Evolutionary conservation across 768 basidiomycete genomes (phyloP).

Genomic region (Polyporus arcularius): DNA sequence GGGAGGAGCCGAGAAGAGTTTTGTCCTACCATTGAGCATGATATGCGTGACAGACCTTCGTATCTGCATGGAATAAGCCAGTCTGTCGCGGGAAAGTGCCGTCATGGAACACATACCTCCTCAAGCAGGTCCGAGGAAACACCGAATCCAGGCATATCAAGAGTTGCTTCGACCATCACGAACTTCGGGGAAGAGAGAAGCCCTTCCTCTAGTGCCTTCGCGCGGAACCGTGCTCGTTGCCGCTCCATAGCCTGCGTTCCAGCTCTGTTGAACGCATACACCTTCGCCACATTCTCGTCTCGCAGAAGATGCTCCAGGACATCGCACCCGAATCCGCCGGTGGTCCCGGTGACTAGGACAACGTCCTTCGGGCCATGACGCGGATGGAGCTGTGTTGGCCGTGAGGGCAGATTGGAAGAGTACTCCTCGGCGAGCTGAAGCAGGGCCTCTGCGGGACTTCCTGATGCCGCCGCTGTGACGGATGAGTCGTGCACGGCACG

Average conservation of each 20-base stretch:
- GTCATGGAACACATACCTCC: conserved; percentile 6
- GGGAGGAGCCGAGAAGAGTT: background rate
- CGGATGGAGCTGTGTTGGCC: background rate
- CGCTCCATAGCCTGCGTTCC: conserved; percentile 19
- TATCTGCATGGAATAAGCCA: background rate
- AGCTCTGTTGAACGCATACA: conserved; percentile 26
- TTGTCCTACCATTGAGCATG: conserved; percentile 13
- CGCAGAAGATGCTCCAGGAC: conserved; percentile 7
- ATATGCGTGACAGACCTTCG: conserved; percentile 10
- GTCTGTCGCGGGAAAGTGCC: background rate
- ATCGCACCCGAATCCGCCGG: conserved; percentile 12
- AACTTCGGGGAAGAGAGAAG: conserved; percentile 34
- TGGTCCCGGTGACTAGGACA: conserved; percentile 16
- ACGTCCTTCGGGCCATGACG: background rate
- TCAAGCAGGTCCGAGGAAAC: conserved; percentile 8
- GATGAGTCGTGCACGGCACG: background rate
- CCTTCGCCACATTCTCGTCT: conserved; percentile 13
- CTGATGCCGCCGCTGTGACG: background rate
- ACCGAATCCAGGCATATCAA: conserved; percentile 23
- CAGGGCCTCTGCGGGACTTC: background rate
- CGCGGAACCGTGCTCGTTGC: conserved; percentile 30
- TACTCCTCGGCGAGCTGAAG: conserved; percentile 1
- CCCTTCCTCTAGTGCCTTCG: conserved; percentile 33
- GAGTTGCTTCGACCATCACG: conserved; percentile 35
- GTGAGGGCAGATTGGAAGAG: background rate